Conservation (phyloP, 768 basidiomycete genomes). For the Hypsizygus marmoreus region DNA sequence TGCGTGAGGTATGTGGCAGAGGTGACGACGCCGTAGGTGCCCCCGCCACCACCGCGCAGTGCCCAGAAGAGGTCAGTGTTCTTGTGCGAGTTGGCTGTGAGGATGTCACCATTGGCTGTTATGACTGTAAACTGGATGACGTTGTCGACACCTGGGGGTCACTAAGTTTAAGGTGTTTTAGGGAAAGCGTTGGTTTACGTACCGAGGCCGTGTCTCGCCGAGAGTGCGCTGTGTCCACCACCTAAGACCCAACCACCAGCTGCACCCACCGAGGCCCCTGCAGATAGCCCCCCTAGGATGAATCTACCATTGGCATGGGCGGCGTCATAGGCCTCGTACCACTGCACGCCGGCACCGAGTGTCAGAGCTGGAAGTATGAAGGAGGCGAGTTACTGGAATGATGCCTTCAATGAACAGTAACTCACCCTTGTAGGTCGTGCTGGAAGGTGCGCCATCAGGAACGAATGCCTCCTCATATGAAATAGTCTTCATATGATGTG, state of each 20-base stretch:
- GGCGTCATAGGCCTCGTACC: conserved; percentile 42
- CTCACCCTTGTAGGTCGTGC: conserved; percentile 19
- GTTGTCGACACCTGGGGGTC: conserved; percentile 44
- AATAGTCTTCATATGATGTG: conserved; percentile 36
- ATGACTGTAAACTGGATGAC: conserved; percentile 47
- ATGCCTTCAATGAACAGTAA: background rate
- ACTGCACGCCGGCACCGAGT: conserved; percentile 46
- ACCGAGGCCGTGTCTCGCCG: conserved; percentile 46
- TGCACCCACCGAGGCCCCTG: conserved; percentile 44
- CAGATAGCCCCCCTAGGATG: conserved; percentile 47
- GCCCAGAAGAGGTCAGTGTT: conserved; percentile 56
- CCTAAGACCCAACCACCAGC: conserved; percentile 52
- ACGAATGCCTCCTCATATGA: conserved; percentile 28
- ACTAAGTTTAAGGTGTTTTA: background rate
- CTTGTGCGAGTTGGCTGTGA: conserved; percentile 40
- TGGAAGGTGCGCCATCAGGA: conserved; percentile 32
- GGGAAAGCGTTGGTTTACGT: conserved; percentile 3
- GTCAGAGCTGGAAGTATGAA: conserved; percentile 32
- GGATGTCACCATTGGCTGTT: conserved; percentile 38
- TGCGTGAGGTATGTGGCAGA: conserved; percentile 49
- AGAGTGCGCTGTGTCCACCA: conserved; percentile 45
- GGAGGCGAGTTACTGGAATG: no score
- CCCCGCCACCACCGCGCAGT: conserved; percentile 51
- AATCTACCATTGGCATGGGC: conserved; percentile 38
- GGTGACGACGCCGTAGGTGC: conserved; percentile 49